Evolutionary conservation across 495 filamentous ascomycete genomes (phyloP).

Genomic region (Penicillium subrubescens): DNA sequence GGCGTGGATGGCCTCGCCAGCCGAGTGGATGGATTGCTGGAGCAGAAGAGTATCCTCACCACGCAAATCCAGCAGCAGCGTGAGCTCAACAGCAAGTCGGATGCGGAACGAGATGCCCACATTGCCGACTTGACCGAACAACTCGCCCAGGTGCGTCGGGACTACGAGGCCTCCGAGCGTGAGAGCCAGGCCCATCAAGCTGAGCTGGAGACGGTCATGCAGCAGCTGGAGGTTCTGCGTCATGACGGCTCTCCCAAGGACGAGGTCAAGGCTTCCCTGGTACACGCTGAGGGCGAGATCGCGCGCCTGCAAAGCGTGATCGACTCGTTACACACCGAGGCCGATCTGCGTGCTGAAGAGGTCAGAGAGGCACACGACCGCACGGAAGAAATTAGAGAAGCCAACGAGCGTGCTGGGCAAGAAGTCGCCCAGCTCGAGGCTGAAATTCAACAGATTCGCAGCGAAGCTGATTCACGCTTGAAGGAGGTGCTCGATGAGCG

Average conservation of each 20-base stretch:
- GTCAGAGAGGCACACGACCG: constrained; percentile 46
- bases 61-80: constrained; percentile 92
- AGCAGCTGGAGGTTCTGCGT: constrained; percentile 50
- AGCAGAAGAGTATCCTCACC: constrained; percentile 81
- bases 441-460: constrained; percentile 40
- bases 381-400: constrained; percentile 23
- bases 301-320: constrained; percentile 35
- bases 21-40: constrained; percentile 59
- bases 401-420: constrained; percentile 26
- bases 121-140: constrained; percentile 54
- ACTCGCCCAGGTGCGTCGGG: constrained; percentile 43
- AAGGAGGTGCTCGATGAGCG: constrained; percentile 30
- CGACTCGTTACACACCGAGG: constrained; percentile 33
- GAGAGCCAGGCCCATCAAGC: constrained; percentile 42
- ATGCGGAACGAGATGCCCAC: constrained; percentile 57
- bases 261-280: constrained; percentile 42
- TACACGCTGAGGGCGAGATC: constrained; percentile 55
- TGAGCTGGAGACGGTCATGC: constrained; percentile 45
- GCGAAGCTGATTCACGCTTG: constrained; percentile 37
- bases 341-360: constrained; percentile 34
- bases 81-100: constrained; percentile 74
- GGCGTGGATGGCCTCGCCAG: constrained; percentile 77
- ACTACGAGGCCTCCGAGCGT: constrained; percentile 41
- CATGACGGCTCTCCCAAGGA: constrained; percentile 31
- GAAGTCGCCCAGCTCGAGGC: constrained; percentile 41